These are phyloP conservation scores for Prunus fruticosa DNA, from an alignment of 306 rosid genomes.

Conservation along the genomic window DNA sequence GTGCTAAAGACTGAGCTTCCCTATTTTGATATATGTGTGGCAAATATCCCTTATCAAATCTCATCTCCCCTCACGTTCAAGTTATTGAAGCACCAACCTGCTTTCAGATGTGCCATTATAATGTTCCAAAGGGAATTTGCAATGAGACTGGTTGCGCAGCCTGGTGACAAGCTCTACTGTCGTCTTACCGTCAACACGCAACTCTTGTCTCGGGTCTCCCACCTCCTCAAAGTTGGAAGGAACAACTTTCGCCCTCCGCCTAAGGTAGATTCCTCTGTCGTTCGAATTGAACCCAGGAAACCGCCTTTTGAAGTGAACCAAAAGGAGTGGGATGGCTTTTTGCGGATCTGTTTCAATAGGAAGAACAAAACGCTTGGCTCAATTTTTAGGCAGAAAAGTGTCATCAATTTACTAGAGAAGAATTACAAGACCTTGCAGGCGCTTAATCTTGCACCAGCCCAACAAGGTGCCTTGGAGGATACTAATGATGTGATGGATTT, in stretches of 20 bases:
- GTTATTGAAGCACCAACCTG: constrained; percentile 70
- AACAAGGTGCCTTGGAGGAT: constrained; percentile 37
- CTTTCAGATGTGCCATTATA: constrained; percentile 85
- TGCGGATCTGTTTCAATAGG: constrained; percentile 76
- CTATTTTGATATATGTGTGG: constrained; percentile 86
- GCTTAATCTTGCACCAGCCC: constrained; percentile 42
- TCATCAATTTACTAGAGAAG: constrained; percentile 70
- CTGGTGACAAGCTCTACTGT: constrained; percentile 90
- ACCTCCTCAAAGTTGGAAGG: constrained; percentile 90
- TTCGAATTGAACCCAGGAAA: constrained; percentile 83
- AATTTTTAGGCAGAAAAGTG: constrained; percentile 80
- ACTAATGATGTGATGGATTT: constrained; percentile 29
- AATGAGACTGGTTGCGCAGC: constrained; percentile 92
- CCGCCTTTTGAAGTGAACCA: constrained; percentile 73
- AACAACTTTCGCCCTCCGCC: constrained; percentile 96
- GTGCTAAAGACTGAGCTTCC: constrained; percentile 92
- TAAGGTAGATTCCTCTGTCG: constrained; percentile 89
- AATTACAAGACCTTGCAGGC: constrained; percentile 74
- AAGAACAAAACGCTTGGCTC: constrained; percentile 96
- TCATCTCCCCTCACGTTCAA: constrained; percentile 97
- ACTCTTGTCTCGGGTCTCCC: constrained; percentile 74
- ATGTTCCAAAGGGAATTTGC: constrained; percentile 97
- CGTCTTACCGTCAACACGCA: constrained; percentile 89
- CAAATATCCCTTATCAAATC: constrained; percentile 96
- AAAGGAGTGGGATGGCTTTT: constrained; percentile 92